phyloP scores from a whole-genome alignment of 352 stramenopile genomes.

The Pythium aristosporum region DNA sequence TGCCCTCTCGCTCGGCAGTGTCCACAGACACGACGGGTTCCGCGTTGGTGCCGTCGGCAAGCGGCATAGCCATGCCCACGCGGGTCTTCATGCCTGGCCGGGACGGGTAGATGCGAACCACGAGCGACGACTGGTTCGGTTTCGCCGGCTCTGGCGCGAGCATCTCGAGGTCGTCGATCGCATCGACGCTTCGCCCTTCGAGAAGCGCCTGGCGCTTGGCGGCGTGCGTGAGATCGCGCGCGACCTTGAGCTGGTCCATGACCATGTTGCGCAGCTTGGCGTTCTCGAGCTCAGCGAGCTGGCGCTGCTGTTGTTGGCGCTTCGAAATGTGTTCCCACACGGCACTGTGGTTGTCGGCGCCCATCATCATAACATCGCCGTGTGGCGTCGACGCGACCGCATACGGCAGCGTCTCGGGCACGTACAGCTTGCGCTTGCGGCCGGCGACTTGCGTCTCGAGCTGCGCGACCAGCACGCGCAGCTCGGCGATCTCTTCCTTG shows the following conservation, averaged over 20 bases:
- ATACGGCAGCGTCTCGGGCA: slow-evolving; percentile 1
- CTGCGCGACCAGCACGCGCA: slow-evolving; percentile 26
- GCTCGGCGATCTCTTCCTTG: slow-evolving; percentile 33
- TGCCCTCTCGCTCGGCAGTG: background rate
- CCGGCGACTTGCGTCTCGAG: slow-evolving; percentile 24
- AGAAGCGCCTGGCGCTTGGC: slow-evolving; percentile 11
- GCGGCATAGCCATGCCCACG: slow-evolving; percentile 1
- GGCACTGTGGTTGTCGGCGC: background rate
- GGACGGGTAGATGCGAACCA: slow-evolving; percentile 18
- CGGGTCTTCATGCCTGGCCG: background rate
- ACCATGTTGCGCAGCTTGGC: slow-evolving; percentile 47
- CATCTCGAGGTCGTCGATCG: background rate
- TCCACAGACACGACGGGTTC: background rate
- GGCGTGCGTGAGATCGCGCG: slow-evolving; percentile 19
- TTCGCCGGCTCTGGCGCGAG: background rate
- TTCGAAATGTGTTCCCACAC: slow-evolving; percentile 42
- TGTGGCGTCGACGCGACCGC: background rate
- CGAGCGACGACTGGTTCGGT: slow-evolving; percentile 8
- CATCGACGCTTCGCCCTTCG: background rate
- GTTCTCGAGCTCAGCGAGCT: slow-evolving; percentile 49
- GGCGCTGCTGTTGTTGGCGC: slow-evolving; percentile 37
- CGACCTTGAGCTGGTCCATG: slow-evolving; percentile 40
- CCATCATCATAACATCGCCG: background rate
- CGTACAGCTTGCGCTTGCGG: slow-evolving; percentile 13
- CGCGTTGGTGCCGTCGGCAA: background rate